phyloP scores from a whole-genome alignment of 805 yeast species.

The Suhomyces xylopsoci region DNA sequence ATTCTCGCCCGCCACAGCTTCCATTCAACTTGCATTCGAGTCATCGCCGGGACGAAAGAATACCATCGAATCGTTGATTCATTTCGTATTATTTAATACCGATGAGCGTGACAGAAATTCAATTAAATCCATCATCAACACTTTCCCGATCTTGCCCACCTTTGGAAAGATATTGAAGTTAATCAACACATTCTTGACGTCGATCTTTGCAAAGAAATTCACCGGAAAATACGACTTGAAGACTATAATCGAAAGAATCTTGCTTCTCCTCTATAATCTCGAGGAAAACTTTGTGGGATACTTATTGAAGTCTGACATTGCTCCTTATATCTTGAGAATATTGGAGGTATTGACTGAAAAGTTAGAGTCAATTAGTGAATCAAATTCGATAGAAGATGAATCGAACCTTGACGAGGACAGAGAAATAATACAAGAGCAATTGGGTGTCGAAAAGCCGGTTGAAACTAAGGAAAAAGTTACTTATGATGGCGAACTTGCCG shows the following conservation, averaged over 20 bases:
- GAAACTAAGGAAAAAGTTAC: neutral
- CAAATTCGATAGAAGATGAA: neutral
- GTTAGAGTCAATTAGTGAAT: neutral
- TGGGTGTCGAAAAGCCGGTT: neutral
- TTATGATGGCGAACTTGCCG: constrained; percentile 1
- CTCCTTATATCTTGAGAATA: constrained; percentile 54
- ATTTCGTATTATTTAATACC: constrained; percentile 51
- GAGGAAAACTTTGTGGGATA: constrained; percentile 64
- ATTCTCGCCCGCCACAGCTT: constrained; percentile 16
- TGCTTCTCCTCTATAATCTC: constrained; percentile 53
- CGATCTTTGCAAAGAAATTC: constrained; percentile 24
- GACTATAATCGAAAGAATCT: constrained; percentile 49
- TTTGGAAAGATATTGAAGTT: constrained; percentile 28
- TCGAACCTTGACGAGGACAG: neutral
- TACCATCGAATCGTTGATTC: constrained; percentile 66
- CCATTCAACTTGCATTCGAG: constrained; percentile 7
- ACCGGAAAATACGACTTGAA: constrained; percentile 15
- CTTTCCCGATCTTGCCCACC: constrained; percentile 36
- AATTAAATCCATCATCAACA: constrained; percentile 16
- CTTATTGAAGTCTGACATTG: constrained; percentile 59
- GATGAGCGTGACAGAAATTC: constrained; percentile 11
- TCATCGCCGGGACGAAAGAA: constrained; percentile 2
- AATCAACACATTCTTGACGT: constrained; percentile 14
- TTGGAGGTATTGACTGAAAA: constrained; percentile 46
- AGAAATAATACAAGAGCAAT: neutral